phyloP scores from a whole-genome alignment of 1,284 basidiomycete species.

The Ustilago bromivora region DNA sequence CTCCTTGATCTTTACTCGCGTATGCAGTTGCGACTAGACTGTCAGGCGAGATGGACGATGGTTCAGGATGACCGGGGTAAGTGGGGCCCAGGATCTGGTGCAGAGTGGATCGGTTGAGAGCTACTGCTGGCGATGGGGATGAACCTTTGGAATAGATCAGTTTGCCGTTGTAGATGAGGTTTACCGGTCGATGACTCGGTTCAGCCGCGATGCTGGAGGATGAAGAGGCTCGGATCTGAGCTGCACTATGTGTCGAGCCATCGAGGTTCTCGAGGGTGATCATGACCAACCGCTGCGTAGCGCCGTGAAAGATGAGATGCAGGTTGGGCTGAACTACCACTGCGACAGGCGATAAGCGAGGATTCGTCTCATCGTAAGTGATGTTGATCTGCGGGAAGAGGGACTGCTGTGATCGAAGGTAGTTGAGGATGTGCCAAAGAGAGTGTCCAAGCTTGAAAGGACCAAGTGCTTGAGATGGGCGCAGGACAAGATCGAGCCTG shows the following conservation, averaged over 20 bases:
- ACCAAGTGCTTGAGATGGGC: slow-evolving; percentile 40
- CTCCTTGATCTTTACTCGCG: not conserved
- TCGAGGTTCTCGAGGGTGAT: slow-evolving; percentile 52
- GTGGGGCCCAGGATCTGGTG: slow-evolving; percentile 53
- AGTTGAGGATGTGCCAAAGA: slow-evolving; percentile 57
- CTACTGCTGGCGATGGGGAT: slow-evolving; percentile 14
- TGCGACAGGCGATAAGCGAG: slow-evolving; percentile 40
- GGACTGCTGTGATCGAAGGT: slow-evolving; percentile 48
- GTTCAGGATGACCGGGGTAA: slow-evolving; percentile 41
- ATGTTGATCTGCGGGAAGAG: slow-evolving; percentile 53
- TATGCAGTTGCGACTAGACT: slow-evolving; percentile 15
- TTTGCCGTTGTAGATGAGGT: slow-evolving; percentile 46
- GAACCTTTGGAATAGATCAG: slow-evolving; percentile 31
- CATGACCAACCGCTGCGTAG: slow-evolving; percentile 40
- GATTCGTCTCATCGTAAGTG: slow-evolving; percentile 33
- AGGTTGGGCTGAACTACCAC: slow-evolving; percentile 44
- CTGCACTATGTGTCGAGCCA: not conserved
- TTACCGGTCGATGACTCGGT: slow-evolving; percentile 41
- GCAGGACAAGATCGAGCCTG: slow-evolving; percentile 36
- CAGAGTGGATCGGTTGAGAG: slow-evolving; percentile 46
- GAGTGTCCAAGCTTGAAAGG: slow-evolving; percentile 55
- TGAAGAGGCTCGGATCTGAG: not conserved
- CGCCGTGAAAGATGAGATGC: slow-evolving; percentile 45
- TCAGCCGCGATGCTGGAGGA: slow-evolving; percentile 5
- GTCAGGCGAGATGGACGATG: slow-evolving; percentile 5